These are phyloP conservation scores for Knufia fluminis DNA, from an alignment of 2,329 filamentous ascomycete genomes.

Conservation along the genomic window DNA sequence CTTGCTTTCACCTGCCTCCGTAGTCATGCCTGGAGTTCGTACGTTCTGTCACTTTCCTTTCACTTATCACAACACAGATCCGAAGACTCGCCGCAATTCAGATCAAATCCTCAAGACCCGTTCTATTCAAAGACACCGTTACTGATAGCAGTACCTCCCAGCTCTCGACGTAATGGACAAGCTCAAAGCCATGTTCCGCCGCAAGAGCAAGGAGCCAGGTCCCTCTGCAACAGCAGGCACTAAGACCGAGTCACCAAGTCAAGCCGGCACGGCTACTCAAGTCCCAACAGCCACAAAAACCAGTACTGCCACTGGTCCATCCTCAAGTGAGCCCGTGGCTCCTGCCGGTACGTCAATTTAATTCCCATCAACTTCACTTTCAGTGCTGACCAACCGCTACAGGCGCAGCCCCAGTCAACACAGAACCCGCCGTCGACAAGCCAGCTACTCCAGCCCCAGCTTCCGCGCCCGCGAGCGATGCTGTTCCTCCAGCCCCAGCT, in stretches of 20 bases:
- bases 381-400: conserved; percentile 1
- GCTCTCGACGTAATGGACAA: conserved; percentile 23
- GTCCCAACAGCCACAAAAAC: conserved; percentile 16
- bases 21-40: conserved; percentile 21
- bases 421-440: conserved; percentile 9
- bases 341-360: conserved; percentile 16
- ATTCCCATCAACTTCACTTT: background rate
- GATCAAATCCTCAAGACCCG: conserved; percentile 1
- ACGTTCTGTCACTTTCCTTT: conserved; percentile 14
- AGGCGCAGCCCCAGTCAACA: conserved; percentile 15
- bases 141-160: conserved; percentile 10
- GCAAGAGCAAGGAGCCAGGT: conserved; percentile 16
- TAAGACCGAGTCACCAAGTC: conserved; percentile 12
- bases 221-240: conserved; percentile 12
- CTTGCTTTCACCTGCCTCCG: background rate
- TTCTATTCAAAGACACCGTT: conserved; percentile 13
- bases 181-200: conserved; percentile 21
- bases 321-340: conserved; percentile 15
- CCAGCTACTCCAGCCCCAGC: conserved; percentile 16
- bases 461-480: conserved; percentile 7
- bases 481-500: conserved; percentile 12
- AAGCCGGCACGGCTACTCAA: conserved; percentile 10
- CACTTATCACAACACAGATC: background rate
- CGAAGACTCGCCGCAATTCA: background rate
- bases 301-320: conserved; percentile 14